Evolutionary conservation across 1,284 basidiomycete species (phyloP), one percentile per base, ranked within the genome.

Genomic region (Schizophyllum commune): DNA sequence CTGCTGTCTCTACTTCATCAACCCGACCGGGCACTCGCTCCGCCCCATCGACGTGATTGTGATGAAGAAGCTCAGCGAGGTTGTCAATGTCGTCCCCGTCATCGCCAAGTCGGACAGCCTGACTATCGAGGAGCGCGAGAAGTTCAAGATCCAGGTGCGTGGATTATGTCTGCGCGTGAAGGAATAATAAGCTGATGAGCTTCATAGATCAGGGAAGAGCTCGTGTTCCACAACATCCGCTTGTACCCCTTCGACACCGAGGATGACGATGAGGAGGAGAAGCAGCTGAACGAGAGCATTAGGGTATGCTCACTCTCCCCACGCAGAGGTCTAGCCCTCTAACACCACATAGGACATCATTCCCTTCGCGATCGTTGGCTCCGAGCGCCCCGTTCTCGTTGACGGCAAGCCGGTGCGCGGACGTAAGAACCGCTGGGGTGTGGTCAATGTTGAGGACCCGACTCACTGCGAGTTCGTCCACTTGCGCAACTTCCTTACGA

Each of bases 1-100:
- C 82, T 98, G 95, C 81, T 95, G 92, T 74, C 76, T 99, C 62
- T 99, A 96, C 85, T 98, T 99, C 79, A 96, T 99, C 83, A 96
- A 92, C 77, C 96, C 95, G 20, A 96, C 95, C 15, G 95, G 96
- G 20, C 96, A 97, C 75, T 88, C 91, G 3, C 84, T 96, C 62
- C 90, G 92, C 64, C 86, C 94, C 27, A 96, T 99, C 72, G 97
- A 99, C 71, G 90, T 98, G 57, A 95, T 94, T 68, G 96, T 99
- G 66, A 94, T 99, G 89, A 98, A 98, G 83, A 98, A 98, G 82
- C 81, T 99, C 61, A 91, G 89, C 72, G 96, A 99, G 74, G 96
- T 99, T 52, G 96, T 98, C 75, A 99, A 99, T 70, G 96, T 99
- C 57, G 96, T 99, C 5, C 97, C 96, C 13, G 92, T 99, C 64